Conservation (phyloP, 164 flowering plant genomes). For the Platanus orientalis region DNA sequence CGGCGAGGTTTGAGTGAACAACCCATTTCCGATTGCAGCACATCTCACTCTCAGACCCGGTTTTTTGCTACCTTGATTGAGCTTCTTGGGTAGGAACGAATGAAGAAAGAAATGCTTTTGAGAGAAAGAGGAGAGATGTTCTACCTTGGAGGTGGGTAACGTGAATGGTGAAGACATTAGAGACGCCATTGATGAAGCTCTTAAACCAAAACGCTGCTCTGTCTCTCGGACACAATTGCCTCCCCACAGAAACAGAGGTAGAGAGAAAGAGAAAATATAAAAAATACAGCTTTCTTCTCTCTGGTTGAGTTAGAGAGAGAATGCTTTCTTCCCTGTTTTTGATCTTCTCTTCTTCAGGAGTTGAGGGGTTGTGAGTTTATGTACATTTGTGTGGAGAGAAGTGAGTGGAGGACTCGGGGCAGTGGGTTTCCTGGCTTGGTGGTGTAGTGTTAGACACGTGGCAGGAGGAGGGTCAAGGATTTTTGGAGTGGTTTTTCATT, state of each 20-base stretch:
- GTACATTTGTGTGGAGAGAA: constrained; percentile 29
- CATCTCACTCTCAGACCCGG: constrained; percentile 48
- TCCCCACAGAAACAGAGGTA: background rate
- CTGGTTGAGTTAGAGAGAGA: too few species aligned
- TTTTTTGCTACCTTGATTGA: constrained; percentile 20
- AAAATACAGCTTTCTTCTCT: too few species aligned
- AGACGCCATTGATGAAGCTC: constrained; percentile 59
- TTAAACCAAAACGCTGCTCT: constrained; percentile 1
- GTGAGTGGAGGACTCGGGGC: constrained; percentile 20
- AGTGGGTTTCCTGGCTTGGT: constrained; percentile 40
- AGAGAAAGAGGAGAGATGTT: constrained; percentile 55
- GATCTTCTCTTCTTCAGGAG: constrained; percentile 10
- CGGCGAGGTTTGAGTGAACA: constrained; percentile 87
- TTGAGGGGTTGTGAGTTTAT: constrained; percentile 15
- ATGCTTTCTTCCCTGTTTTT: constrained; percentile 4
- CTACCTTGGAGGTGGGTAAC: constrained; percentile 44
- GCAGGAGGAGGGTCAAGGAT: constrained; percentile 19
- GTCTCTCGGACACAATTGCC: background rate
- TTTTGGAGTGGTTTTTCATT: constrained; percentile 3
- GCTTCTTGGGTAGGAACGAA: constrained; percentile 63
- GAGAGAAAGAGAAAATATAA: background rate
- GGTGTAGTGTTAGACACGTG: constrained; percentile 64
- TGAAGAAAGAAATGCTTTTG: constrained; percentile 68
- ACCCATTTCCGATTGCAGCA: constrained; percentile 76
- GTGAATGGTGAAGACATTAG: constrained; percentile 71